Evolutionary conservation across 78 protist genomes (phyloP), one percentile per base, ranked within the genome.

Genomic region (Dictyostelium citrinum): DNA sequence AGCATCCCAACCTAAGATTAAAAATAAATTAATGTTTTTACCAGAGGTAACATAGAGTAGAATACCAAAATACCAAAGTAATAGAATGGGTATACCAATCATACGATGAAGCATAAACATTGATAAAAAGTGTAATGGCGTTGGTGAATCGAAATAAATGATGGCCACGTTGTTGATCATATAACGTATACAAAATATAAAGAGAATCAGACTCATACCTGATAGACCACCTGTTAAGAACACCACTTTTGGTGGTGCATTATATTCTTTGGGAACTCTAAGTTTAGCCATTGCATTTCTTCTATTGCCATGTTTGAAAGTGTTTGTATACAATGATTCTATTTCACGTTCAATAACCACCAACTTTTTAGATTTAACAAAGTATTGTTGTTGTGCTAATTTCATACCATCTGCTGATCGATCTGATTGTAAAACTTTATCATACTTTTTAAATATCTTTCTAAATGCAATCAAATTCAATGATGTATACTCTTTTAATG

Each of bases 1-100:
- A 9, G 92, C 83, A 64, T 86, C 92, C 92, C 92, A 86, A 16
- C 92, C 92, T 11, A 86, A 33, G n/a, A 86, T 86, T 24, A 86
- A 35, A 20, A 77, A 16, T n/a, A 75, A 27, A 77, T 86, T 86
- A 10, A 86, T 60, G 2, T 86, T 86, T 33, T 76, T 86, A n/a
- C 76, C 84, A 37, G 27, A 55, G 68, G 84, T 76, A 7, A 86
- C 78, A 64, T 86, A 86, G 27, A 86, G 45, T 29, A 86, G 49
- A 6, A 86, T 60, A 29, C 92, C 84, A 27, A 86, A 70, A 64
- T 86, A 86, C 92, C 92, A 86, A 8, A 86, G 29, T 39, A 86
- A 55, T 29, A 86, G 8, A 22, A 86, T 77, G 31, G 92, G 92
- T 43, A 86, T 22, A 41, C 33, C 43, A 35, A 86, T 24, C 67